Base-by-base conservation (phyloP, 2,329 filamentous ascomycete genomes). In the Exophiala oligosperma region DNA sequence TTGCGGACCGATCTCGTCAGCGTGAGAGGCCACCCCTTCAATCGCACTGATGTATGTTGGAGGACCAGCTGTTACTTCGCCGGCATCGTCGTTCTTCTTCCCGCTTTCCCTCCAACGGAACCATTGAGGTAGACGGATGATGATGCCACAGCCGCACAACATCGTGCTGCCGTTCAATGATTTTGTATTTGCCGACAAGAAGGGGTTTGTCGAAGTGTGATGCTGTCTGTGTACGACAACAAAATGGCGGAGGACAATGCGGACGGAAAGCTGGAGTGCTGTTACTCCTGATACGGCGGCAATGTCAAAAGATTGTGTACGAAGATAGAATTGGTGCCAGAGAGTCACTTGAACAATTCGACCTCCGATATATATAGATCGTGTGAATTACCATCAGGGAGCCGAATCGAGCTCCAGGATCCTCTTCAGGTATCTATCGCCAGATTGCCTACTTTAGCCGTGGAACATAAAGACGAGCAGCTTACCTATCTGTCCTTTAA, bases 31-130 rank as follows among this genome's bases (percentile, higher is more conserved):
- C 8, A 46, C 43, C 43, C 7, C 43, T 46, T 46, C 43, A 46
- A 46, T 46, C 43, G 43, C 43, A 46, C 43, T 46, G 43, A 46
- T 46, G 43, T 46, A 46, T 46, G 43, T 46, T 46, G 43, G 43
- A 46, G 23, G 43, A 7, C 43, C 43, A 46, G 43, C 43, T 46
- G 43, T 46, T 17, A 8, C 43, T 46, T 46, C 21, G 8, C 21
- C 9, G 43, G 43, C 43, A 17, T 46, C n/a, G 43, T 46, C 43
- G 8, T 46, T 17, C 21, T 8, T 24, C 43, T 46, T 46, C 43
- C 21, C 8, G 43, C 43, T 24, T 46, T 46, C 43, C 43, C 21
- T 46, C 21, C 43, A 17, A 46, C 43, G 43, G 43, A 46, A 46
- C 43, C 43, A 46, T 46, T 46, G 43, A 46, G 43, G 43, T 46